Evolutionary conservation across 1,139 yeast genomes (phyloP).

Genomic region (Kodamaea anthophila): DNA sequence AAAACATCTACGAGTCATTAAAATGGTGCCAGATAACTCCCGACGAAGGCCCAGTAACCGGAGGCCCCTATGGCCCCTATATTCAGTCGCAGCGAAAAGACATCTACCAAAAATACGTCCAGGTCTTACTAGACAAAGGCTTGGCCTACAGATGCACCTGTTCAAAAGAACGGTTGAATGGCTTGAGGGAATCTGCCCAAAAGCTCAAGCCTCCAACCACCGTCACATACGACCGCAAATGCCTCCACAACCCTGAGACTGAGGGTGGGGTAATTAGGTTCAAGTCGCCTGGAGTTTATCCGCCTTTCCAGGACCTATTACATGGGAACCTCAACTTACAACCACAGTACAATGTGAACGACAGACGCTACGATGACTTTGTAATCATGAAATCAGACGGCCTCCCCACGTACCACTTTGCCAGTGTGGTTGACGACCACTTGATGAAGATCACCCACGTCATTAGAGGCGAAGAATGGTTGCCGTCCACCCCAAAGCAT

Average conservation of each 20-base stretch:
- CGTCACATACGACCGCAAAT: slow-evolving; percentile 85
- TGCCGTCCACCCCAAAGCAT: slow-evolving; percentile 93
- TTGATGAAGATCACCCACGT: slow-evolving; percentile 91
- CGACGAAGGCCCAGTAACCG: slow-evolving; percentile 79
- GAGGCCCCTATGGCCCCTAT: slow-evolving; percentile 70
- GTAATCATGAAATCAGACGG: slow-evolving; percentile 87
- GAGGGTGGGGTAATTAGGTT: slow-evolving; percentile 46
- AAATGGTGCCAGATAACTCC: slow-evolving; percentile 69
- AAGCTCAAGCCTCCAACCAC: slow-evolving; percentile 80
- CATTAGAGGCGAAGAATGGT: slow-evolving; percentile 96
- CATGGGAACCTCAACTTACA: slow-evolving; percentile 76
- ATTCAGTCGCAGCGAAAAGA: slow-evolving; percentile 73
- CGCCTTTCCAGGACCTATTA: slow-evolving; percentile 60
- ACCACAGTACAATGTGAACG: slow-evolving; percentile 67
- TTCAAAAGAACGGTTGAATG: slow-evolving; percentile 67
- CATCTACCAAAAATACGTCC: slow-evolving; percentile 56
- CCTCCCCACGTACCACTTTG: slow-evolving; percentile 92
- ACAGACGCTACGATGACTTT: slow-evolving; percentile 82
- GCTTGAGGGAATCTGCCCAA: slow-evolving; percentile 66
- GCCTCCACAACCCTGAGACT: slow-evolving; percentile 30
- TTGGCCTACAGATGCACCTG: slow-evolving; percentile 85
- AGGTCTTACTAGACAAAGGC: slow-evolving; percentile 53
- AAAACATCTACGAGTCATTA: slow-evolving; percentile 68
- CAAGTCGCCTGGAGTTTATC: slow-evolving; percentile 66
- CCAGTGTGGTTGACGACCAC: slow-evolving; percentile 93